These are phyloP conservation scores for Termitomyces sp. DNA, from an alignment of 768 basidiomycete genomes.

Conservation along the genomic window DNA sequence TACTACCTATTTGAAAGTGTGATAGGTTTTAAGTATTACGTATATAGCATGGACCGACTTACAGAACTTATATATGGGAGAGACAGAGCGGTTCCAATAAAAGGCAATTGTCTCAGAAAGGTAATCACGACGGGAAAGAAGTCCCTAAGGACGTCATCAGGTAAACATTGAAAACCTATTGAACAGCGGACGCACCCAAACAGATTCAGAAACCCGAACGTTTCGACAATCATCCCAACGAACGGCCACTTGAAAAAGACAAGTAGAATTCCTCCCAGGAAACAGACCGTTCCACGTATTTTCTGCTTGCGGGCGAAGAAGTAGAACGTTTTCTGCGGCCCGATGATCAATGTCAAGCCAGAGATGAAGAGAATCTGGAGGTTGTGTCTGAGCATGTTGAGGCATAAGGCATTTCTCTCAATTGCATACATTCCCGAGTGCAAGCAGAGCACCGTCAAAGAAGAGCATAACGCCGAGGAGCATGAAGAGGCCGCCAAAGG, in stretches of 20 bases:
- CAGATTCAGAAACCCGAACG: conserved; percentile 94
- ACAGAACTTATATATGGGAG: conserved; percentile 87
- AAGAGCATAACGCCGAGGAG: conserved; percentile 93
- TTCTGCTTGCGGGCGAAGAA: conserved; percentile 98
- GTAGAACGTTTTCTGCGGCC: conserved; percentile 94
- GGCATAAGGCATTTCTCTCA: background rate
- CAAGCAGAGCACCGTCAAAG: conserved; percentile 93
- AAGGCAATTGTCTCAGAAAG: conserved; percentile 92
- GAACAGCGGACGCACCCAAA: conserved; percentile 68
- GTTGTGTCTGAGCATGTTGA: conserved; percentile 6
- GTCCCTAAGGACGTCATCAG: conserved; percentile 53
- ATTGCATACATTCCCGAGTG: conserved; percentile 84
- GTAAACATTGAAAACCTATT: conserved; percentile 1
- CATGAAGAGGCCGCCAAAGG: conserved; percentile 95
- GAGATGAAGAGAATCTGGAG: conserved; percentile 89
- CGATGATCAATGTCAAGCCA: conserved; percentile 95
- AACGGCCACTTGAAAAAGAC: conserved; percentile 97
- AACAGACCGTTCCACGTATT: conserved; percentile 84
- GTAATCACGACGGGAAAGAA: conserved; percentile 99
- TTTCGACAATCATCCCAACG: conserved; percentile 89
- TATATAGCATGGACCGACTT: conserved; percentile 26
- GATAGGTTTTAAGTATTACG: background rate
- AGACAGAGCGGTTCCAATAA: conserved; percentile 83
- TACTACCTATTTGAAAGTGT: conserved; percentile 48
- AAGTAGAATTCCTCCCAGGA: conserved; percentile 85